These are phyloP conservation scores for Brassica cretica DNA, from an alignment of 345 rosid genomes.

Conservation along the genomic window DNA sequence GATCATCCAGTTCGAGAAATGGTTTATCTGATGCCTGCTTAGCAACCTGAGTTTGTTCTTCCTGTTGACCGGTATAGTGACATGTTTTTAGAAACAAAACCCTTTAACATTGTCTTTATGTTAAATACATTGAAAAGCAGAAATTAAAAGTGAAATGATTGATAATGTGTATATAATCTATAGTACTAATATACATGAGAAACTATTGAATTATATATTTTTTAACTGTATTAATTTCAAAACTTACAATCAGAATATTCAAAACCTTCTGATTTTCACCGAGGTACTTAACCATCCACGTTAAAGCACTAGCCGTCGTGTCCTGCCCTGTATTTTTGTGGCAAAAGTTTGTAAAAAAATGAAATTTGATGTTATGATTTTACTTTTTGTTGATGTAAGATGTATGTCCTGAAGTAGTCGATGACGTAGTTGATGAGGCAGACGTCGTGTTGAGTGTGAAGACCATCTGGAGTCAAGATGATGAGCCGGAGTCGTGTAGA, in stretches of 20 bases:
- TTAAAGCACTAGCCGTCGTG: conserved; percentile 85
- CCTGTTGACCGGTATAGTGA: conserved; percentile 42
- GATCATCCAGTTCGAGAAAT: conserved; percentile 60
- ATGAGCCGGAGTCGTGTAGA: no score
- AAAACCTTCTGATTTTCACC: conserved; percentile 61
- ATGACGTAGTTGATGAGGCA: no score
- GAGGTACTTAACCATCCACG: conserved; percentile 91
- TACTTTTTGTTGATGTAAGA: background rate
- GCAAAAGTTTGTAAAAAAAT: background rate
- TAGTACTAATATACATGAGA: background rate
- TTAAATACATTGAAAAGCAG: background rate
- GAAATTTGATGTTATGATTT: background rate
- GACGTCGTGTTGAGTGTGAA: no score
- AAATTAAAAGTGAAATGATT: background rate
- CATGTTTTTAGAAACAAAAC: conserved; percentile 2
- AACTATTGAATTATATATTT: background rate
- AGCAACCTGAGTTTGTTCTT: conserved; percentile 51
- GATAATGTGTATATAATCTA: background rate
- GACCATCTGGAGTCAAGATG: no score
- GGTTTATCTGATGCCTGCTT: conserved; percentile 36
- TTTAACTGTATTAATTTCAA: background rate
- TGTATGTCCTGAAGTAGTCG: no score
- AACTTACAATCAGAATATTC: conserved; percentile 50
- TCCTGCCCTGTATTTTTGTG: conserved; percentile 59
- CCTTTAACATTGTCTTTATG: background rate